Base-by-base conservation (phyloP, 2,329 filamentous ascomycete species). In the Stagonosporopsis cucurbitacearum region DNA sequence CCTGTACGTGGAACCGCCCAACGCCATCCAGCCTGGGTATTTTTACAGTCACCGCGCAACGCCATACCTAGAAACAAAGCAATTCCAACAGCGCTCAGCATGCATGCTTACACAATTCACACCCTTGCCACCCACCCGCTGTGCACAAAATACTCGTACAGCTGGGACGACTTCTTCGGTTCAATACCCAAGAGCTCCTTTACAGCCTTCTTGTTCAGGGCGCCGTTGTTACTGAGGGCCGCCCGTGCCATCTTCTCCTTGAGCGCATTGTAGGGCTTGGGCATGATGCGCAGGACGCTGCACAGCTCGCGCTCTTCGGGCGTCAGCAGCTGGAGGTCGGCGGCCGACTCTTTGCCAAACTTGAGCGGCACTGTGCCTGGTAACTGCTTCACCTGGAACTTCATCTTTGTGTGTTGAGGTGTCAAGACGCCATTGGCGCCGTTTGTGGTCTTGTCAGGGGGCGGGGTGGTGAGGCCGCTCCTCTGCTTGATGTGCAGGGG, bases 141-240 rank as follows among this genome's bases (percentile, higher is more conserved):
- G 71, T 92, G 91, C 60, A 96, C 90, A 79, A 97, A 93, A 73
- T 97, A 98, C 75, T 98, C 95, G 77, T 94, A 97, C 54, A 98
- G 86, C 63, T 91, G 84, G 17, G 89, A 88, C 0, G 90, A 89
- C 75, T 97, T 98, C 61, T 90, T 89, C 9, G 87, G 85, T 69
- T 98, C 94, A 48, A 98, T 84, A 72, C 83, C 84, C 71, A 90
- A 93, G 23, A 98, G 88, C 70, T 96, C 90, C 71, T 89, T 90
- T 2, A 92, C 92, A 65, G 94, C 88, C 78, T 97, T 98, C 83
- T 95, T 96, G 81, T 96, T 98, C 7, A 99, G 78, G 12, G 83
- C 85, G 1, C 95, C 95, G 55, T 95, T 94, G 55, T 88, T 88
- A 77, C 94, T 95, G 73, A 96, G 85, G 0, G 94, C 91, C 73